Evolutionary conservation across 768 basidiomycete genomes (phyloP).

Genomic region (Mycena venus): DNA sequence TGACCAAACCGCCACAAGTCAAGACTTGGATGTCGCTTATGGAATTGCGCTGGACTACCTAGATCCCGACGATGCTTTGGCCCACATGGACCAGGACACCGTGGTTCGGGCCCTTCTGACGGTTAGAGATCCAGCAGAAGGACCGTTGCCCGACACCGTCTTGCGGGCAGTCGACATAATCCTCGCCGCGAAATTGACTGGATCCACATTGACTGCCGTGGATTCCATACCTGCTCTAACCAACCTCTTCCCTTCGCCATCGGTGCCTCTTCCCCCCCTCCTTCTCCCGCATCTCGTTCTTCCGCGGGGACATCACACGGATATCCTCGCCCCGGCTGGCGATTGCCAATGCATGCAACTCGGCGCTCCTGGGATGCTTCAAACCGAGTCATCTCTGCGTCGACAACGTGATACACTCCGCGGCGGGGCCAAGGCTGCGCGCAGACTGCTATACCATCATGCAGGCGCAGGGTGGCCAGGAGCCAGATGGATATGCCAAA

Average conservation of each 20-base stretch:
- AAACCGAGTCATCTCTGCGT: slow-evolving; percentile 3
- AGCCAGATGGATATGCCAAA: slow-evolving; percentile 11
- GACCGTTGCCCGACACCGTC: not conserved
- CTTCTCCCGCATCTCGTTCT: slow-evolving; percentile 4
- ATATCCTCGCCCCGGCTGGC: slow-evolving; percentile 8
- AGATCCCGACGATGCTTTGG: not conserved
- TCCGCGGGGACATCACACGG: slow-evolving; percentile 11
- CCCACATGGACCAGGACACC: not conserved
- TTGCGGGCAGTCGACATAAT: slow-evolving; percentile 12
- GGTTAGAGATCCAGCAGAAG: not conserved
- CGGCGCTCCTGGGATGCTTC: slow-evolving; percentile 7
- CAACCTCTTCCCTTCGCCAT: not conserved
- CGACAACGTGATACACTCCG: slow-evolving; percentile 6
- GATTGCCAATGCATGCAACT: slow-evolving; percentile 9
- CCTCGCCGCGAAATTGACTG: not conserved
- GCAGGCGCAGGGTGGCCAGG: slow-evolving; percentile 6
- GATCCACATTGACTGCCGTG: not conserved
- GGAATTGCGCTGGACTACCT: not conserved
- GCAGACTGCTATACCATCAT: slow-evolving; percentile 18
- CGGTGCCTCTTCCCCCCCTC: not conserved
- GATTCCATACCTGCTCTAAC: not conserved
- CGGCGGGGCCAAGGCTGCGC: slow-evolving; percentile 6
- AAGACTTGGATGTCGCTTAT: not conserved
- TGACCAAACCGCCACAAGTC: not conserved
- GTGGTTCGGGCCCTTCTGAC: not conserved